Evolutionary conservation across 2,329 filamentous ascomycete genomes (phyloP), one percentile per base, ranked within the genome.

Genomic region (Botryotinia narcissicola): DNA sequence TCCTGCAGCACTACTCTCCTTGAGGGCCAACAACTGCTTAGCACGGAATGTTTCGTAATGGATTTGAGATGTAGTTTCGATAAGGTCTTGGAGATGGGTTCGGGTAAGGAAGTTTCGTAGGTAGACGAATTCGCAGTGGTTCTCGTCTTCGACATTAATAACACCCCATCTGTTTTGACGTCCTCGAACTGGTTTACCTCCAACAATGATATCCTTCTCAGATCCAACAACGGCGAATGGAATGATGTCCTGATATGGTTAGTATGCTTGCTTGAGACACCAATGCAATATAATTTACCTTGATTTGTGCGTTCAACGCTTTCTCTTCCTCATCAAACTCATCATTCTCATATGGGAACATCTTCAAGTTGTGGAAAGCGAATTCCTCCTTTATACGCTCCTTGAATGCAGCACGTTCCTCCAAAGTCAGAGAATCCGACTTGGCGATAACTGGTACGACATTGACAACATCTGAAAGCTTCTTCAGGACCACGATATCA

Each of bases 31-130:
- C 81, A 99, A 88, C 85, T 99, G 96, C 91, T 99, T 99, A 81
- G 96, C 95, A 85, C 96, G 95, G 95, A 99, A 99, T 74, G 94
- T 97, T 88, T 99, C 96, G 88, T 99, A 99, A 89, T 99, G 96
- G 85, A 98, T 99, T 87, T 99, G 96, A 79, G 95, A 98, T 66
- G 96, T 99, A 46, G 96, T 99, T 87, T 99, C 96, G 84, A 99
- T 98, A 78, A 99, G 90, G 82, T 99, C 96, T 88, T 99, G 96
- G 73, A 99, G 90, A 84, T 99, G 96, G 77, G 96, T 98, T 82
- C 96, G 94, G 80, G 97, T 97, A 77, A 99, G 90, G 90, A 99
- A 99, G 88, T 99, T 95, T 83, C 96, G 92, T 76, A 99, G 90
- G 84, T 97, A 98, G 82, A 98, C 92, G 82, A 99, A 99, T 89